These are phyloP conservation scores for Fusarium chaquense DNA, from an alignment of 2,329 filamentous ascomycete genomes.

Conservation along the genomic window DNA sequence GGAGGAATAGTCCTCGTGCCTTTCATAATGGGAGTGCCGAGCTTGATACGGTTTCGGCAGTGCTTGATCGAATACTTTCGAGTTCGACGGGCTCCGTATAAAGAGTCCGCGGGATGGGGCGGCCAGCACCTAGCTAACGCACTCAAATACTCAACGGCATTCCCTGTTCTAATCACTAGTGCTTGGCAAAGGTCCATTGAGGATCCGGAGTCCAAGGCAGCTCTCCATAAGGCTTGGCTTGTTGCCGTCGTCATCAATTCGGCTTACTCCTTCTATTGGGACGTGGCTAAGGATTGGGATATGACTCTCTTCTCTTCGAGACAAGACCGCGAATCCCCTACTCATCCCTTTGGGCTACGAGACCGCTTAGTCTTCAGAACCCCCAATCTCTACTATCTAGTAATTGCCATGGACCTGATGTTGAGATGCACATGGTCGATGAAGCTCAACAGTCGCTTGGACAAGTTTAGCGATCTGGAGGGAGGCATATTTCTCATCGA, in stretches of 20 bases:
- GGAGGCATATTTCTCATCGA: conserved; percentile 90
- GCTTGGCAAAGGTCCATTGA: conserved; percentile 76
- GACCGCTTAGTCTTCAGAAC: conserved; percentile 78
- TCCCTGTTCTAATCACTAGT: conserved; percentile 87
- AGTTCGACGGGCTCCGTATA: conserved; percentile 69
- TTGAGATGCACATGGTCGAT: conserved; percentile 92
- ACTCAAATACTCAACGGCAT: conserved; percentile 92
- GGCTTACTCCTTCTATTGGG: conserved; percentile 98
- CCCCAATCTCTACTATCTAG: conserved; percentile 82
- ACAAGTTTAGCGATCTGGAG: conserved; percentile 88
- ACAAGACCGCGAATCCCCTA: conserved; percentile 68
- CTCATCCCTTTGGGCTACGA: conserved; percentile 83
- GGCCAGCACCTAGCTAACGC: conserved; percentile 94
- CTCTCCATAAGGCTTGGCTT: conserved; percentile 73
- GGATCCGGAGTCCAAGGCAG: conserved; percentile 55
- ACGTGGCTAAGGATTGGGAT: conserved; percentile 97
- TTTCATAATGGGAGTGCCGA: conserved; percentile 85
- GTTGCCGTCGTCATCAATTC: conserved; percentile 83
- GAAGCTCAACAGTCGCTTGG: conserved; percentile 84
- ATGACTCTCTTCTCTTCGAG: conserved; percentile 79
- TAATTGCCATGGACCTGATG: conserved; percentile 81
- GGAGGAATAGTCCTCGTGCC: conserved; percentile 85
- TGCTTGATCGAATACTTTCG: conserved; percentile 90
- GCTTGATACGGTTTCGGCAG: conserved; percentile 87
- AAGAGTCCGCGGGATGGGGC: conserved; percentile 75